phyloP scores from a whole-genome alignment of 1,139 yeast genomes.

The Hansenula sp. region DNA sequence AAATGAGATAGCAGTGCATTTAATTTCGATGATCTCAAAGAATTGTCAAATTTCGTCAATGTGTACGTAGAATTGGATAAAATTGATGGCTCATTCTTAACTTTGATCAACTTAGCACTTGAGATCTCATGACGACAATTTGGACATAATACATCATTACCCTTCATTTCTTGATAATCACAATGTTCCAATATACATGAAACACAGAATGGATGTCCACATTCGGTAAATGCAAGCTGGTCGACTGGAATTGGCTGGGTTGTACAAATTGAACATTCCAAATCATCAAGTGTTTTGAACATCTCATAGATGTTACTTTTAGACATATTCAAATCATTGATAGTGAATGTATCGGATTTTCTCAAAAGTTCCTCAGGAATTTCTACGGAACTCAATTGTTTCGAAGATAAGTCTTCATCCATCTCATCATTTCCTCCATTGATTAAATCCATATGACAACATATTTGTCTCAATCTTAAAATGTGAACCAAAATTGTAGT shows the following conservation, averaged over 20 bases:
- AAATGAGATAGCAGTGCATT: slow-evolving; percentile 64
- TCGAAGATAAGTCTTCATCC: slow-evolving; percentile 33
- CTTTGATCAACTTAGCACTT: slow-evolving; percentile 20
- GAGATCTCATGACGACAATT: slow-evolving; percentile 38
- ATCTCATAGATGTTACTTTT: slow-evolving; percentile 30
- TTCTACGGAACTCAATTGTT: slow-evolving; percentile 26
- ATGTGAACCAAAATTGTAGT: slow-evolving; percentile 82
- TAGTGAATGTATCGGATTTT: slow-evolving; percentile 8
- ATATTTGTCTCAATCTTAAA: slow-evolving; percentile 77
- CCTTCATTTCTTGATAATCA: slow-evolving; percentile 28
- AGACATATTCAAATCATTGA: slow-evolving; percentile 27
- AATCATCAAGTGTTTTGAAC: slow-evolving; percentile 37
- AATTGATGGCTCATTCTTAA: slow-evolving; percentile 8
- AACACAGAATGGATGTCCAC: slow-evolving; percentile 79
- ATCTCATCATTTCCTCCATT: slow-evolving; percentile 20
- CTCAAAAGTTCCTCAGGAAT: slow-evolving; percentile 23
- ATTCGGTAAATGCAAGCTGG: slow-evolving; percentile 64
- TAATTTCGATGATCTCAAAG: slow-evolving; percentile 61
- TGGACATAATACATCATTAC: slow-evolving; percentile 44
- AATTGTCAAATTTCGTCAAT: slow-evolving; percentile 21
- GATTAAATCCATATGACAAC: slow-evolving; percentile 62
- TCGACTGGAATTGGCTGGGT: slow-evolving; percentile 51
- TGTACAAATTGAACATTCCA: slow-evolving; percentile 86
- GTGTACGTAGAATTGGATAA: slow-evolving; percentile 2
- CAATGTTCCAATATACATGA: slow-evolving; percentile 73